phyloP scores from a whole-genome alignment of 129 eudicot genomes.

The Ambrosia artemisiifolia region DNA sequence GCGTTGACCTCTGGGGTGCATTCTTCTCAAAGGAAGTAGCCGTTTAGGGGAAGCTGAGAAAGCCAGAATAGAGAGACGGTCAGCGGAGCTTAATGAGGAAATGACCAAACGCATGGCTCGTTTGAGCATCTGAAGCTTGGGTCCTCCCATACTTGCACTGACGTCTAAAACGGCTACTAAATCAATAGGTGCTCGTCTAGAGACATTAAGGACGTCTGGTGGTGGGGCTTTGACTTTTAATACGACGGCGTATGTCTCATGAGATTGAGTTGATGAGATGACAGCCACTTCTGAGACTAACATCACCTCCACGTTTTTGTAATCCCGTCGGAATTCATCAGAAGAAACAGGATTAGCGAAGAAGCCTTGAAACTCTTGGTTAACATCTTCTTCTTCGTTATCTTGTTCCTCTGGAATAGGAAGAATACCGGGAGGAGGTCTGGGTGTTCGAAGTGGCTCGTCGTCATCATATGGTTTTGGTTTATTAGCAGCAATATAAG shows the following conservation, averaged over 20 bases:
- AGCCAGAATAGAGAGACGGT: constrained; percentile 71
- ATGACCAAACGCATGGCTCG: constrained; percentile 88
- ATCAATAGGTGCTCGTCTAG: constrained; percentile 81
- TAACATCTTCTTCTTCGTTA: constrained; percentile 36
- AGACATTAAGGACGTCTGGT: constrained; percentile 14
- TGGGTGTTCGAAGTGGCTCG: constrained; percentile 67
- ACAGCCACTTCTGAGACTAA: constrained; percentile 65
- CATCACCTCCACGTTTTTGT: constrained; percentile 50
- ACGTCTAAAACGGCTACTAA: constrained; percentile 87
- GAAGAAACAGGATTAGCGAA: constrained; percentile 48
- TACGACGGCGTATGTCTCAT: constrained; percentile 60
- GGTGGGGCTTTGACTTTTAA: constrained; percentile 81
- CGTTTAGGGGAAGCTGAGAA: constrained; percentile 61
- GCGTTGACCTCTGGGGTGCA: constrained; percentile 74
- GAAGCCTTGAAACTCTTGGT: constrained; percentile 78
- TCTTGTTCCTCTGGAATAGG: constrained; percentile 61
- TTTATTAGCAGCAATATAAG: not conserved
- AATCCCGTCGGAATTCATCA: constrained; percentile 6
- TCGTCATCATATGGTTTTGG: constrained; percentile 51
- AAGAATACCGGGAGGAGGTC: constrained; percentile 22
- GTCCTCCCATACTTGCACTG: constrained; percentile 69
- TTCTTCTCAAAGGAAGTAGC: constrained; percentile 59
- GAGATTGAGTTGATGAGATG: constrained; percentile 36
- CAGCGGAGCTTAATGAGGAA: constrained; percentile 82
- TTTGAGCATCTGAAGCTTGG: constrained; percentile 77